phyloP scores from a whole-genome alignment of 1,284 basidiomycete genomes.

The Bjerkandera adusta region DNA sequence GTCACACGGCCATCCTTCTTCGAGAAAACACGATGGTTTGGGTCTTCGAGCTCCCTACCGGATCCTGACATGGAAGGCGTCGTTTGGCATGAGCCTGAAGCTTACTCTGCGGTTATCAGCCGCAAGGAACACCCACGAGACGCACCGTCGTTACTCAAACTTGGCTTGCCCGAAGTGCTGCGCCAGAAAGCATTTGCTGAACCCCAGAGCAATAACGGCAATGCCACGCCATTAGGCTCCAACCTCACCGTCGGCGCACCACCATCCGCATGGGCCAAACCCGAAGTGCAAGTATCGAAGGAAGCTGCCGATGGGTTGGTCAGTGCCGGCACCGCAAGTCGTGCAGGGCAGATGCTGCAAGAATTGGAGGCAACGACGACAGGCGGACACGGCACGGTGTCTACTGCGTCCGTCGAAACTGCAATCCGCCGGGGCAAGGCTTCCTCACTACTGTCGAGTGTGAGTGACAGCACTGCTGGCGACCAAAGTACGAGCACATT shows the following conservation, averaged over 20 bases:
- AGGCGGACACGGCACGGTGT: constrained; percentile 16
- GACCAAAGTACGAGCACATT: constrained; percentile 18
- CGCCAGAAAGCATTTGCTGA: constrained; percentile 44
- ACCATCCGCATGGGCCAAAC: constrained; percentile 54
- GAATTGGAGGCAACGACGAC: constrained; percentile 40
- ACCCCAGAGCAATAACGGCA: constrained; percentile 1
- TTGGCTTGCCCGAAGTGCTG: constrained; percentile 60
- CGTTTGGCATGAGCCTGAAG: constrained; percentile 60
- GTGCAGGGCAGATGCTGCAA: constrained; percentile 47
- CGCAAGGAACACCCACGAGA: constrained; percentile 64
- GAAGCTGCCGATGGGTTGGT: constrained; percentile 52
- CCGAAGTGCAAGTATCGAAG: constrained; percentile 54
- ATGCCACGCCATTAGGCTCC: neutral
- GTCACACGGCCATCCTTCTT: constrained; percentile 40
- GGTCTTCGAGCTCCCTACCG: constrained; percentile 35
- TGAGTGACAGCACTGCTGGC: constrained; percentile 40
- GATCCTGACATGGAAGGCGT: constrained; percentile 60
- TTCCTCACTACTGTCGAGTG: constrained; percentile 36
- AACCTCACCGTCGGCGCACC: neutral
- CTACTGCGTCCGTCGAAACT: constrained; percentile 34
- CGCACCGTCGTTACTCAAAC: constrained; percentile 41
- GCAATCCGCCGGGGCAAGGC: constrained; percentile 38
- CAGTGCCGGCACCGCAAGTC: constrained; percentile 32
- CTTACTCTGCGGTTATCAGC: constrained; percentile 55
- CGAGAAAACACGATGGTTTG: constrained; percentile 42